These are phyloP conservation scores for Zymoseptoria pseudotritici DNA, from an alignment of 2,329 filamentous ascomycete species.

Conservation along the genomic window DNA sequence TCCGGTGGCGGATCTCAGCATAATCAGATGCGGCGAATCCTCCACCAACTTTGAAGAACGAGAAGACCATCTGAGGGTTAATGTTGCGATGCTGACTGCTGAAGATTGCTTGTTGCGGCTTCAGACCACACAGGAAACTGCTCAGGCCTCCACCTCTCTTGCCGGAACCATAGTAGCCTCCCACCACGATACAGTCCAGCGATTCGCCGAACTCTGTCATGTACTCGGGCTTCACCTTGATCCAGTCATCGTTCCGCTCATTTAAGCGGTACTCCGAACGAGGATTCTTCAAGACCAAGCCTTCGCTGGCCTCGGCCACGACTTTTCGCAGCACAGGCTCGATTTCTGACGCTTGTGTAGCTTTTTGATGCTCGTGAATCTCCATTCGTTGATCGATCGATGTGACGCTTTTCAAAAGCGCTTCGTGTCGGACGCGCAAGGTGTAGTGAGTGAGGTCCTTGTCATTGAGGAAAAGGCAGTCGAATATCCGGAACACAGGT, in stretches of 20 bases:
- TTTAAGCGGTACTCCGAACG: constrained; percentile 79
- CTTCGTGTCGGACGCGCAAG: constrained; percentile 68
- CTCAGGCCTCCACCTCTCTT: constrained; percentile 73
- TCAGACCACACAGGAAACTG: constrained; percentile 81
- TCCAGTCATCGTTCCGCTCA: constrained; percentile 89
- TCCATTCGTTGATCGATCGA: constrained; percentile 71
- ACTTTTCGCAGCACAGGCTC: constrained; percentile 74
- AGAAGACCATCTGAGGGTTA: constrained; percentile 69
- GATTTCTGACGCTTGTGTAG: constrained; percentile 62
- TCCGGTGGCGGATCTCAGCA: constrained; percentile 69
- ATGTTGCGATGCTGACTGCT: constrained; percentile 6
- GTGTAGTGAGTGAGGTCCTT: constrained; percentile 72
- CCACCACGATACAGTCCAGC: constrained; percentile 81
- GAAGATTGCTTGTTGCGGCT: constrained; percentile 1
- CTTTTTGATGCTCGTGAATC: constrained; percentile 64
- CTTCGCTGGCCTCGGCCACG: constrained; percentile 80
- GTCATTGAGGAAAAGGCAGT: constrained; percentile 84
- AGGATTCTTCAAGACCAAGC: constrained; percentile 89
- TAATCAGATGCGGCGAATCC: constrained; percentile 84
- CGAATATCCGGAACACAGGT: constrained; percentile 79
- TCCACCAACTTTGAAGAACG: constrained; percentile 98
- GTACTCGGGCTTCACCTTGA: constrained; percentile 98
- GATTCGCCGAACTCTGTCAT: constrained; percentile 95
- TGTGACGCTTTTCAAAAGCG: constrained; percentile 63
- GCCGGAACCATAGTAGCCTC: constrained; percentile 87